phyloP scores from a whole-genome alignment of 768 basidiomycete species.

The Lactarius vividus region DNA sequence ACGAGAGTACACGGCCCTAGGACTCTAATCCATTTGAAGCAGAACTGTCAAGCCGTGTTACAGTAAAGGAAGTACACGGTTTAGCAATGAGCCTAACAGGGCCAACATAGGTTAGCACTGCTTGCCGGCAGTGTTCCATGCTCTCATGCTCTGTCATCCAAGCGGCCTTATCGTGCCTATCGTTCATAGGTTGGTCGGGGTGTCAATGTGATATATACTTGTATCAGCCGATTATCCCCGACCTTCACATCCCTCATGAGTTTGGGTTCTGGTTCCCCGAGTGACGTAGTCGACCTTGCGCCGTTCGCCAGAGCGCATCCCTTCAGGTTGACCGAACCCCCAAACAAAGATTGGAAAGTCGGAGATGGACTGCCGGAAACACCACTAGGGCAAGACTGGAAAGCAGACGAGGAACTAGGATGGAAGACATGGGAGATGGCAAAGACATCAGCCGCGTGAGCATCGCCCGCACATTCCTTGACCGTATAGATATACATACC shows the following conservation, averaged over 20 bases:
- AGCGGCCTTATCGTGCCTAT: not conserved
- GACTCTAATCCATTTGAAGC: not conserved
- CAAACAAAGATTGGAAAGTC: constrained; percentile 44
- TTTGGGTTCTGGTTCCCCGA: not conserved
- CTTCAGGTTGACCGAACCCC: constrained; percentile 39
- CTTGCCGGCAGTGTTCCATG: not conserved
- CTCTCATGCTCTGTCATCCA: not conserved
- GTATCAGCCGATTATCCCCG: not conserved
- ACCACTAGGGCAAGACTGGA: constrained; percentile 33
- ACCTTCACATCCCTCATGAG: not conserved
- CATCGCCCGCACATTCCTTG: constrained; percentile 27
- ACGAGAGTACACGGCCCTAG: not conserved
- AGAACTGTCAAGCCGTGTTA: not conserved
- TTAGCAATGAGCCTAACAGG: not conserved
- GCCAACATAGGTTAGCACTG: not conserved
- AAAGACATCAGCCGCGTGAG: constrained; percentile 21
- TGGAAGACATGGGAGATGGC: constrained; percentile 43
- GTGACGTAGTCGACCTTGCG: not conserved
- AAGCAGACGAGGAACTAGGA: constrained; percentile 36
- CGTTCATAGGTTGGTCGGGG: not conserved
- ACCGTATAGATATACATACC: constrained; percentile 23
- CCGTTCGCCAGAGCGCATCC: constrained; percentile 20
- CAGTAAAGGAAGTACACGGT: not conserved
- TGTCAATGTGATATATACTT: not conserved
- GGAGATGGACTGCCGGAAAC: constrained; percentile 39